These are phyloP conservation scores for Fusarium caatingaense DNA, from an alignment of 2,329 filamentous ascomycete genomes.

Conservation along the genomic window DNA sequence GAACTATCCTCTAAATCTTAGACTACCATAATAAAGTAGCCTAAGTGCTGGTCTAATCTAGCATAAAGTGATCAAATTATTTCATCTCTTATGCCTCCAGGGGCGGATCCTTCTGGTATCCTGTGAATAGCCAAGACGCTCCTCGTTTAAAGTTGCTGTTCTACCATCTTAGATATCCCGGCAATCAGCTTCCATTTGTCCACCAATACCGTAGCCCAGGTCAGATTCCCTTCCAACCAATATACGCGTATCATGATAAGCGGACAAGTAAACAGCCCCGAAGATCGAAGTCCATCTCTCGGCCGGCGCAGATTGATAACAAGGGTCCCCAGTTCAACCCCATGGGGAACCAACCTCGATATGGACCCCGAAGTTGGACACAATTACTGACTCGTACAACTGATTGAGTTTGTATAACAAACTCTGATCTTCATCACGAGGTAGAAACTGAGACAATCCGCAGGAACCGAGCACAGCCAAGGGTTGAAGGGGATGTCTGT, in stretches of 20 bases:
- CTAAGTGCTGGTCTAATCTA: too few relatives aligned
- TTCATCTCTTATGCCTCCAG: too few relatives aligned
- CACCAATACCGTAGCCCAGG: constrained; percentile 2
- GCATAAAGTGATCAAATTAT: too few relatives aligned
- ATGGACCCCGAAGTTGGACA: not conserved
- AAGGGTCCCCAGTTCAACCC: not conserved
- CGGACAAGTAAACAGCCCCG: not conserved
- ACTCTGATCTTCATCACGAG: not conserved
- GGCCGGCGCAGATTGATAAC: not conserved
- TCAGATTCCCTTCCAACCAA: too few relatives aligned
- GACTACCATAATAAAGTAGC: too few relatives aligned
- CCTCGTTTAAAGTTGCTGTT: not conserved
- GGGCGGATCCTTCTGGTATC: too few relatives aligned
- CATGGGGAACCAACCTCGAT: not conserved
- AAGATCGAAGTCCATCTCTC: constrained; percentile 5
- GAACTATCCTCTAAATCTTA: too few relatives aligned
- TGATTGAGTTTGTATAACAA: not conserved
- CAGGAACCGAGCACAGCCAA: constrained; percentile 12
- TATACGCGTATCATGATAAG: not conserved
- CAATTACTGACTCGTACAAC: not conserved
- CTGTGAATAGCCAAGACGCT: not conserved
- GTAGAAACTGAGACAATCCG: constrained; percentile 8
- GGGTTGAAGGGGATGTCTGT: not conserved
- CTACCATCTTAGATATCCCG: not conserved
- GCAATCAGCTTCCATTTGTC: constrained; percentile 9